Base-by-base conservation (phyloP, 2,329 filamentous ascomycete species). In the Akanthomyces dipterigenus region DNA sequence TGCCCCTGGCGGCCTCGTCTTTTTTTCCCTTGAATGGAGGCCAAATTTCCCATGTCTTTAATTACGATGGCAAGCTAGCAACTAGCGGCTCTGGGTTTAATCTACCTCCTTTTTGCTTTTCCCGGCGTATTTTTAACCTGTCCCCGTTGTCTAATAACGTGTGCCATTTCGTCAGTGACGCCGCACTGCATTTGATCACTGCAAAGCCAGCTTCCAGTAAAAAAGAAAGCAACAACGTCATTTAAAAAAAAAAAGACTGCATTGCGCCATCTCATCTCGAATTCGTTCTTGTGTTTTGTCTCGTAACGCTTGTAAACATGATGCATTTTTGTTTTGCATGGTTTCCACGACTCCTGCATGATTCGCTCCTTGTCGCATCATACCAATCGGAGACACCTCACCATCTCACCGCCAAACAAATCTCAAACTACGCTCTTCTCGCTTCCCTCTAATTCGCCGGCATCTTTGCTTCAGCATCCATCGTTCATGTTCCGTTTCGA, bases 281-380 rank as follows among this genome's bases (percentile, higher is more conserved):
- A 8, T 4, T 16, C 3, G 14, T 2, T 16, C 36, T 16, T 4
- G 12, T 38, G 36, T 38, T 38, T 38, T 38, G 36, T 38, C 36
- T 38, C 14, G 36, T 14, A 38, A 9, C 36, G 36, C 14, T 38
- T 38, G 36, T 49, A 43, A 42, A 55, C 34, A n/a, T n/a, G 38
- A 26, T 40, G 43, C 12, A n/a, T 4, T 22, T 46, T 42, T 56
- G 46, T 31, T 34, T 34, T 24, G 36, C 20, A 46, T 42, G 55
- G 50, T 58, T 58, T 45, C 31, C 31, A 34, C 31, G 31, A 9
- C 31, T 34, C 31, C 31, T 24, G 36, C 20, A 36, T 42, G 55
- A 50, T 58, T 58, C 55, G 55, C 45, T 34, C 42, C 34, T 16
- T 58, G 55, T 58, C 55, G 55, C 55, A 58, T 58, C 55, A 40